A percentile compares a stretch with the other conserved stretches of the same genome.
These are phyloP conservation scores for Licmophora abbreviata DNA, from an alignment of 108 stramenopile species.

Conservation along the genomic window DNA sequence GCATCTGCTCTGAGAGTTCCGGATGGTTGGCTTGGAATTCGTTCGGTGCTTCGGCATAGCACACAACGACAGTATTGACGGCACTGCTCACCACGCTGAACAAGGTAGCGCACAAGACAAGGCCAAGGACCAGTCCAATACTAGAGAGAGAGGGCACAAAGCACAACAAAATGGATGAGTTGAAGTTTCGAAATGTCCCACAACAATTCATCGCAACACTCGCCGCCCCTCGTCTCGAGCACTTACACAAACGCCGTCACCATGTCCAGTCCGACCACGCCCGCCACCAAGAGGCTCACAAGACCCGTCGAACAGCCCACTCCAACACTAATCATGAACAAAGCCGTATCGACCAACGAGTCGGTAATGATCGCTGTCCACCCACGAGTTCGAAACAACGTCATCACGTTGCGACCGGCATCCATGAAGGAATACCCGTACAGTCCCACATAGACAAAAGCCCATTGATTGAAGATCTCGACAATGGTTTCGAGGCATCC, in stretches of 20 bases:
- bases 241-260: conserved; percentile 6
- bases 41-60: conserved; percentile 78
- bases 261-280: conserved; percentile 4
- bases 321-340: conserved; percentile 50
- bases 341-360: conserved; percentile 51
- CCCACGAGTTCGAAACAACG: conserved; percentile 74
- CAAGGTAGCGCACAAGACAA: conserved; percentile 46
- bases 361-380: conserved; percentile 83
- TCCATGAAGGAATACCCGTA: conserved; percentile 59
- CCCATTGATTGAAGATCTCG: conserved; percentile 78
- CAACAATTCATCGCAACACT: too few relatives aligned
- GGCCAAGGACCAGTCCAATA: conserved; percentile 52
- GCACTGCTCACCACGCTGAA: conserved; percentile 64
- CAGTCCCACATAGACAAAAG: conserved; percentile 52
- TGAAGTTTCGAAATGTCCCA: background rate
- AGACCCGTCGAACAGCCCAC: conserved; percentile 47
- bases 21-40: conserved; percentile 82
- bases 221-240: background rate
- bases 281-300: conserved; percentile 17
- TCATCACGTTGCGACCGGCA: conserved; percentile 59
- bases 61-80: conserved; percentile 84
- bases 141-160: background rate
- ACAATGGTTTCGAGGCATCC: conserved; percentile 41
- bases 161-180: background rate
- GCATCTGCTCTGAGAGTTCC: conserved; percentile 62